Percentiles rank a stretch among this genome's conserved stretches.
phyloP scores from a whole-genome alignment of 2,329 filamentous ascomycete genomes.

The Thelonectria rubi region DNA sequence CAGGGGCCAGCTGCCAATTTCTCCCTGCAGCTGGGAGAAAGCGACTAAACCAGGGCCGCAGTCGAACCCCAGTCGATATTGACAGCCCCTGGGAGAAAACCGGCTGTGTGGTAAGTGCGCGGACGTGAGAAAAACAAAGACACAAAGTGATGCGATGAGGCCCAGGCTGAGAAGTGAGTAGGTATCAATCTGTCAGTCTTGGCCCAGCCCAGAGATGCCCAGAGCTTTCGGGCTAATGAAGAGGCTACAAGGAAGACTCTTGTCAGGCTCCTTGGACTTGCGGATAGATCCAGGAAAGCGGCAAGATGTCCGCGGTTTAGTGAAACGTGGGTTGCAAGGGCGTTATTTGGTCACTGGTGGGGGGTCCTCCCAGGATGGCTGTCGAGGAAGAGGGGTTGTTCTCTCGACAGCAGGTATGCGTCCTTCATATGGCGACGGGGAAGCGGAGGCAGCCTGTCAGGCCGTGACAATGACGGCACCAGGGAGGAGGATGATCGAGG shows the following conservation, averaged over 20 bases:
- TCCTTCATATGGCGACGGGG: constrained; percentile 31
- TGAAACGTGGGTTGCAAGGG: constrained; percentile 37
- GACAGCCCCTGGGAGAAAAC: constrained; percentile 29
- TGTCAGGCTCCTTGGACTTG: constrained; percentile 25
- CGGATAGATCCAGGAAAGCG: constrained; percentile 32
- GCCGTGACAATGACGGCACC: constrained; percentile 25
- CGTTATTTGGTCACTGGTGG: constrained; percentile 30
- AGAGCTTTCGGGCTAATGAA: constrained; percentile 13
- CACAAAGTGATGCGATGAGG: constrained; percentile 2
- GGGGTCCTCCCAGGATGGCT: constrained; percentile 31
- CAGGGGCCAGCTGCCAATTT: constrained; percentile 28
- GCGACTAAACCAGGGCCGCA: constrained; percentile 26
- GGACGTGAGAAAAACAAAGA: constrained; percentile 8
- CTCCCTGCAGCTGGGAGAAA: constrained; percentile 27
- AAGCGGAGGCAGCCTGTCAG: constrained; percentile 34
- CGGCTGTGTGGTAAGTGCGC: constrained; percentile 31
- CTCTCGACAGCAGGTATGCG: constrained; percentile 21
- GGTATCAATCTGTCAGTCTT: constrained; percentile 19
- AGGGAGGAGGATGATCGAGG: constrained; percentile 33
- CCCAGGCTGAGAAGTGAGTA: constrained; percentile 8
- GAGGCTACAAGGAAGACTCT: constrained; percentile 15
- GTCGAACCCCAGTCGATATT: constrained; percentile 25
- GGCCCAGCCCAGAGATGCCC: constrained; percentile 16
- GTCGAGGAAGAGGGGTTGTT: constrained; percentile 36
- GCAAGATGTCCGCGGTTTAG: constrained; percentile 30